phyloP scores from a whole-genome alignment of 495 filamentous ascomycete genomes.

The Glutinoglossum americanum region DNA sequence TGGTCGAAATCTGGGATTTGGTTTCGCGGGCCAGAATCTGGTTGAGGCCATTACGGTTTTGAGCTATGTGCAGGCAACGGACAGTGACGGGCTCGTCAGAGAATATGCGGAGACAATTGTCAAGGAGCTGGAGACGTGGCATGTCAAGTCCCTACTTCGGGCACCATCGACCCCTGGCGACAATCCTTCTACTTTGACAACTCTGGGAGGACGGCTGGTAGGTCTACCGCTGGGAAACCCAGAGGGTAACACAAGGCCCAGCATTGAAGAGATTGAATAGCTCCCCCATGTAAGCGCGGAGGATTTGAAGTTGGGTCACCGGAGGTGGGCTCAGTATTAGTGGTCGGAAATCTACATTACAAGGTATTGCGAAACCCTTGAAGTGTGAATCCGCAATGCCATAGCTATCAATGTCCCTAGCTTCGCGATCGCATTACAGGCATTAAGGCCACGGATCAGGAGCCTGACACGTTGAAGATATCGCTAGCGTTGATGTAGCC shows the following conservation, averaged over 20 bases:
- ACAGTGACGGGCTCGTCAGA: conserved; percentile 51
- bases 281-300: not conserved
- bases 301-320: not conserved
- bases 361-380: not conserved
- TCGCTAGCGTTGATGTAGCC: not conserved
- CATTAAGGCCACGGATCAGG: not conserved
- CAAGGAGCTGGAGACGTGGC: conserved; percentile 52
- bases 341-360: not conserved
- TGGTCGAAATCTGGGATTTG: conserved; percentile 32
- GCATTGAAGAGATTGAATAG: conserved; percentile 34
- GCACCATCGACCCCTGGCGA: not conserved
- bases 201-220: conserved; percentile 15
- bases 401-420: not conserved
- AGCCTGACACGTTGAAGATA: not conserved
- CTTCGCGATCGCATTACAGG: not conserved
- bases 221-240: conserved; percentile 8
- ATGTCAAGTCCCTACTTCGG: conserved; percentile 32
- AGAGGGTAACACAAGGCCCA: conserved; percentile 11
- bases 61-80: conserved; percentile 40
- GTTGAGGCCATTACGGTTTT: conserved; percentile 41
- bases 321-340: not conserved
- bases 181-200: conserved; percentile 11
- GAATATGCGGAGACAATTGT: conserved; percentile 48
- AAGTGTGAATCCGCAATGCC: not conserved
- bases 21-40: conserved; percentile 37